Evolutionary conservation across 257 asterid genomes (phyloP).

Genomic region (Solanum paucissectum): DNA sequence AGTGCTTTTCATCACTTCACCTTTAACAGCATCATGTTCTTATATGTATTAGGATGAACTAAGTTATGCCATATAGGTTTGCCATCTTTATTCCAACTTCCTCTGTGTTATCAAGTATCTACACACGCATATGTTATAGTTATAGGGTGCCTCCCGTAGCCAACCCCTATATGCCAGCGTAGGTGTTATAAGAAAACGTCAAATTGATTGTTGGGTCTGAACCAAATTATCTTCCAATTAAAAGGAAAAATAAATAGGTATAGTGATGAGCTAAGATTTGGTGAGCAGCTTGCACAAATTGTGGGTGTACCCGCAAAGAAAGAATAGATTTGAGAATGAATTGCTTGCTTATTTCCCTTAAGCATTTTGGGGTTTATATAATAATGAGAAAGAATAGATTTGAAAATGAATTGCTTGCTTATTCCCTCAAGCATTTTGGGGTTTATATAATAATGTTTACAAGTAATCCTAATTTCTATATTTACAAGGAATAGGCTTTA

Average conservation of each 20-base stretch:
- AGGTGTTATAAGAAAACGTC: background rate
- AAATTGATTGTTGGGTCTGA: background rate
- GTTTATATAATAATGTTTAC: background rate
- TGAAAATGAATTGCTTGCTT: background rate
- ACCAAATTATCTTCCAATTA: background rate
- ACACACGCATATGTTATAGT: background rate
- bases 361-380: background rate
- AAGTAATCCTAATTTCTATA: background rate
- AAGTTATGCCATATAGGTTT: background rate
- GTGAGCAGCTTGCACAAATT: background rate
- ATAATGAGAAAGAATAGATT: background rate
- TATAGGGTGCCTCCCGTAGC: background rate
- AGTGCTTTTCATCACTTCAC: background rate
- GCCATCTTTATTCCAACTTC: background rate
- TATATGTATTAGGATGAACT: background rate
- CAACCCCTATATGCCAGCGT: background rate
- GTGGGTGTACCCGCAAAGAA: background rate
- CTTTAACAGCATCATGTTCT: background rate
- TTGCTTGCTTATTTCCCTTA: background rate
- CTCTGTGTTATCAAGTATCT: background rate
- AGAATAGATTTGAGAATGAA: background rate
- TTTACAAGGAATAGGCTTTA: background rate
- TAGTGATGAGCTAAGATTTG: background rate
- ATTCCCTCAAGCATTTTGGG: background rate
- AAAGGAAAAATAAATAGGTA: background rate